phyloP scores from a whole-genome alignment of 805 yeast species.

The Myxozyma nipponensis region DNA sequence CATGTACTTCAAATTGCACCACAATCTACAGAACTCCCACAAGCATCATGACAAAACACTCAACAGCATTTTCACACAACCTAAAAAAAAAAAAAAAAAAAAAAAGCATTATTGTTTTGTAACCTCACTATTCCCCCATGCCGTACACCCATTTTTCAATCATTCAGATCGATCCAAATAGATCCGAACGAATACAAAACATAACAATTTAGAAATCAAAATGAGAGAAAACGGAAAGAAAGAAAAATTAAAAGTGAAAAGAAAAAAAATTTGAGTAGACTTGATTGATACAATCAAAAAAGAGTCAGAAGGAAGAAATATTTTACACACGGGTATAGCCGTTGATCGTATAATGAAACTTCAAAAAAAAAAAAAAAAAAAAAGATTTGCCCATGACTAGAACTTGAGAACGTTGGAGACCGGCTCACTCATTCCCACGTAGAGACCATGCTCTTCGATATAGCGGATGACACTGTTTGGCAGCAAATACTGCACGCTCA shows the following conservation, averaged over 20 bases:
- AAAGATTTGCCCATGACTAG: constrained; percentile 1
- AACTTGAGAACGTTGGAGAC: constrained; percentile 27
- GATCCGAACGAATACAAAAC: background rate
- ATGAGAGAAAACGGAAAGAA: background rate
- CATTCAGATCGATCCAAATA: no score
- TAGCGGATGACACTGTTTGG: constrained; percentile 94
- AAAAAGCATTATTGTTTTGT: background rate
- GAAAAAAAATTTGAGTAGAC: background rate
- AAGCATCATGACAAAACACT: no score
- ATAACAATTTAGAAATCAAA: no score
- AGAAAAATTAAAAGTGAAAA: no score
- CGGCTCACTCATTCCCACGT: constrained; percentile 37
- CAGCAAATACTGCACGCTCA: constrained; percentile 91
- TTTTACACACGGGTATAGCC: background rate
- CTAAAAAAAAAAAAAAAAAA: no score
- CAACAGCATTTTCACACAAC: no score
- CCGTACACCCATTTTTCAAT: no score
- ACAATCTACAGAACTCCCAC: no score
- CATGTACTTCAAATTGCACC: no score
- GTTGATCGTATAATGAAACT: background rate
- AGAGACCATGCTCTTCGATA: constrained; percentile 86
- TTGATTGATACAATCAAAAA: background rate
- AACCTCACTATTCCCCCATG: no score
- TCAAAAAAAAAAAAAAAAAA: background rate
- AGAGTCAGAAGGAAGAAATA: background rate